Evolutionary conservation across 345 rosid species (phyloP).

Genomic region (Barbarea vulgaris): DNA sequence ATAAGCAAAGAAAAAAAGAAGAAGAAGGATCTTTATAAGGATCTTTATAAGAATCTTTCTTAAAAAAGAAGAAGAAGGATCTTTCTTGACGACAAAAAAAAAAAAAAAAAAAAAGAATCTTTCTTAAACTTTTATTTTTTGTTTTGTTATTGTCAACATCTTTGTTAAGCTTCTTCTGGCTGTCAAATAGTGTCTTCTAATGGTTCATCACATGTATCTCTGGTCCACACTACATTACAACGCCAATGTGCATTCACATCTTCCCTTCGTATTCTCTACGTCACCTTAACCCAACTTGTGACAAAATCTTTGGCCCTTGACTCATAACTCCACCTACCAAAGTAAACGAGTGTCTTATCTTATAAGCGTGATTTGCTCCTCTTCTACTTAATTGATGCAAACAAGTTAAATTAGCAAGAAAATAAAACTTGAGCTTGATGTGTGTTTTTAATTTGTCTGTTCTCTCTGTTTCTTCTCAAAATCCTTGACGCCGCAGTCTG

Average conservation of each 20-base stretch:
- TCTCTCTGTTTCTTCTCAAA: conserved; percentile 11
- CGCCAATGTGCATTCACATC: conserved; percentile 22
- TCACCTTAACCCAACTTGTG: conserved; percentile 36
- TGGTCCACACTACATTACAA: conserved; percentile 37
- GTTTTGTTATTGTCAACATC: neutral
- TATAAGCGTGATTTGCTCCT: neutral
- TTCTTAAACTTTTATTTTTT: neutral
- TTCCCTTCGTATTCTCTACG: conserved; percentile 26
- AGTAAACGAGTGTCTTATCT: conserved; percentile 1
- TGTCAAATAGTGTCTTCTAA: conserved; percentile 41
- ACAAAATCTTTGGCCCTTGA: conserved; percentile 1
- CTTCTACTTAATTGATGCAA: conserved; percentile 22
- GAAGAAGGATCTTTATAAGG: no score
- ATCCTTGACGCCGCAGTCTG: neutral
- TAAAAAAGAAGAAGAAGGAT: no score
- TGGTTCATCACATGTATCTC: conserved; percentile 39
- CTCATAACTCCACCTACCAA: conserved; percentile 20
- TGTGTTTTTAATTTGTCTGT: neutral
- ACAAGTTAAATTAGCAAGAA: neutral
- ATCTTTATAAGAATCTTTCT: conserved; percentile 23
- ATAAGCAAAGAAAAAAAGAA: neutral
- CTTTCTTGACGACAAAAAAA: no score
- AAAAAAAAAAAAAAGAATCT: neutral
- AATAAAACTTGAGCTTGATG: neutral
- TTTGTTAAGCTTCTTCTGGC: conserved; percentile 20